These are phyloP conservation scores for Tilletia horrida DNA, from an alignment of 1,284 basidiomycete species.

Conservation along the genomic window DNA sequence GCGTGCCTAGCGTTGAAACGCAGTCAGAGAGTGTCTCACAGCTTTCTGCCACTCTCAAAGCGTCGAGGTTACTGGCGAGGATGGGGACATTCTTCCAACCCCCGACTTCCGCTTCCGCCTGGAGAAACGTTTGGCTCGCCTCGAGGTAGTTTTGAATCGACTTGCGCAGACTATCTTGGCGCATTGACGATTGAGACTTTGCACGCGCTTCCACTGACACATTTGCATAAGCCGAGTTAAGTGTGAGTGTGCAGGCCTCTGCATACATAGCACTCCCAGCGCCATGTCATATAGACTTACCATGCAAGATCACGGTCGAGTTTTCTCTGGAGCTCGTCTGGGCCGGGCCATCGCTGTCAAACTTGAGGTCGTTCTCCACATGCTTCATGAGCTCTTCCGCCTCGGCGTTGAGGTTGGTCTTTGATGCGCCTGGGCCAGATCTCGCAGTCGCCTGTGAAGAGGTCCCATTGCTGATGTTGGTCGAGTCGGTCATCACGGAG, in stretches of 20 bases:
- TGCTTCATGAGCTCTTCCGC: background rate
- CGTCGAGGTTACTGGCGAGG: conserved; percentile 71
- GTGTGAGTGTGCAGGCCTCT: background rate
- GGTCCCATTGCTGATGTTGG: no score
- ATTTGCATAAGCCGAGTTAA: background rate
- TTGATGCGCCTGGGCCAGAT: background rate
- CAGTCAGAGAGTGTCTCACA: conserved; percentile 51
- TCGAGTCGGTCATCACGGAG: no score
- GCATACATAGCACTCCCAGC: no score
- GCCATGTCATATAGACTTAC: background rate
- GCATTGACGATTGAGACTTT: conserved; percentile 24
- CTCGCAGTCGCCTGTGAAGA: no score
- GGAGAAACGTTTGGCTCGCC: conserved; percentile 53
- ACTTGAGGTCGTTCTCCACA: no score
- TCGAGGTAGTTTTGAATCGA: conserved; percentile 23
- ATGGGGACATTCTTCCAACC: conserved; percentile 73
- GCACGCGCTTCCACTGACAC: conserved; percentile 27
- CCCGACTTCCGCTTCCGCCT: conserved; percentile 65
- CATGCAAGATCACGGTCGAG: background rate
- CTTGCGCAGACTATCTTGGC: conserved; percentile 20
- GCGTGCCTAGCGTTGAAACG: background rate
- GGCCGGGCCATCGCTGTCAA: no score
- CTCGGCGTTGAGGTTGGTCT: background rate
- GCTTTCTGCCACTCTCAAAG: conserved; percentile 70
- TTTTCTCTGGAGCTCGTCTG: no score